phyloP scores from a whole-genome alignment of 2,329 filamentous ascomycete genomes.

The Septoria petroselini region DNA sequence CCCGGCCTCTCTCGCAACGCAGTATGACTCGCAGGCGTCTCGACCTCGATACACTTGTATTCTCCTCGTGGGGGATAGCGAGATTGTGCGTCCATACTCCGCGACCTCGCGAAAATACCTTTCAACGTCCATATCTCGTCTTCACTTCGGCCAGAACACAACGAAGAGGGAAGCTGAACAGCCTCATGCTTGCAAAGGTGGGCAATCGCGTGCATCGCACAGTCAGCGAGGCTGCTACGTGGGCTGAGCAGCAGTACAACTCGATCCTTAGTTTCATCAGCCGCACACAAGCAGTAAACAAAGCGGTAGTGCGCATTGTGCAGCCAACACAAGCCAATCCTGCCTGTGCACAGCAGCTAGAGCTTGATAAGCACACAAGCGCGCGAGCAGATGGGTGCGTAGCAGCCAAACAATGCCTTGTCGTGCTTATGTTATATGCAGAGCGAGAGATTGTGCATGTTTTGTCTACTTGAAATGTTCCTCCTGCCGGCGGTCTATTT shows the following conservation, averaged over 20 bases:
- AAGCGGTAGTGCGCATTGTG: constrained; percentile 5
- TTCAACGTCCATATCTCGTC: neutral
- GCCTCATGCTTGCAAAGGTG: constrained; percentile 7
- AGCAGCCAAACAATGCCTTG: constrained; percentile 9
- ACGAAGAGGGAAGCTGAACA: constrained; percentile 1
- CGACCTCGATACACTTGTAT: too few relatives aligned
- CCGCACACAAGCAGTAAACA: constrained; percentile 14
- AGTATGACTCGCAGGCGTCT: too few relatives aligned
- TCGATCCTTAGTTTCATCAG: constrained; percentile 16
- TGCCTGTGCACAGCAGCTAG: constrained; percentile 1
- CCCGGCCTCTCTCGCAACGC: too few relatives aligned
- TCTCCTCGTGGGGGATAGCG: too few relatives aligned
- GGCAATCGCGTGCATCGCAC: constrained; percentile 4
- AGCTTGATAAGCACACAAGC: neutral
- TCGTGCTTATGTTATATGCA: constrained; percentile 1
- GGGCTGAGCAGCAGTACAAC: constrained; percentile 11
- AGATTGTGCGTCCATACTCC: neutral
- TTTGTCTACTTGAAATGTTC: neutral
- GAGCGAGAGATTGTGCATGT: neutral
- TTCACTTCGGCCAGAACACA: neutral
- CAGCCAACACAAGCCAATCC: constrained; percentile 1
- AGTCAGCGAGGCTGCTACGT: constrained; percentile 12
- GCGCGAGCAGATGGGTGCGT: neutral
- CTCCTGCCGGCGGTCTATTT: neutral
- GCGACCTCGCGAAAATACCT: neutral